phyloP scores from a whole-genome alignment of 495 filamentous ascomycete genomes.

The Daldinia loculata region DNA sequence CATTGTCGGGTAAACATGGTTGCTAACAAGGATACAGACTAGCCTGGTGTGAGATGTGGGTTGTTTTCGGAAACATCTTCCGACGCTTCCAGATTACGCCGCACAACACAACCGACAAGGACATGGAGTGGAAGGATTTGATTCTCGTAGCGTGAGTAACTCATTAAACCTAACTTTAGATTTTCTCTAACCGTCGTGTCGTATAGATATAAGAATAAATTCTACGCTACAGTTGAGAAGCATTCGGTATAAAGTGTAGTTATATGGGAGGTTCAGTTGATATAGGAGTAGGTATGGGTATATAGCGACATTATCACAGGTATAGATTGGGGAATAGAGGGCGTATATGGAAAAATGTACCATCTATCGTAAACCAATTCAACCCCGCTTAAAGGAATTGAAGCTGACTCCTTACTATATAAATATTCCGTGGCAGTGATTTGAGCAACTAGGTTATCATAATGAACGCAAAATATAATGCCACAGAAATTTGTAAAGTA shows the following conservation, averaged over 20 bases:
- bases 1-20: not conserved
- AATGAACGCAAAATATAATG: too few species aligned
- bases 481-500: too few species aligned
- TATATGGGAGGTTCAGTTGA: not conserved
- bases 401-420: not conserved
- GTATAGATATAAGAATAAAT: not conserved
- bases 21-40: slow-evolving; percentile 1
- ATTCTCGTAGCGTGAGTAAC: slow-evolving; percentile 4
- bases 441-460: not conserved
- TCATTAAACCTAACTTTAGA: not conserved
- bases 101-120: slow-evolving; percentile 2
- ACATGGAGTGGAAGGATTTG: slow-evolving; percentile 12
- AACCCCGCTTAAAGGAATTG: not conserved
- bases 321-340: not conserved
- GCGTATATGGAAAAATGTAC: not conserved
- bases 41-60: slow-evolving; percentile 8
- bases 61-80: slow-evolving; percentile 9
- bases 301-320: not conserved
- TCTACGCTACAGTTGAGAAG: not conserved
- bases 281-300: not conserved
- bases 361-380: not conserved
- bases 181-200: not conserved
- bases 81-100: slow-evolving; percentile 7
- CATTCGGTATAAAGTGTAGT: not conserved
- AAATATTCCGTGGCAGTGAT: not conserved